Conservation (phyloP, 73 alveolate species). For the Durusdinium trenchii region DNA sequence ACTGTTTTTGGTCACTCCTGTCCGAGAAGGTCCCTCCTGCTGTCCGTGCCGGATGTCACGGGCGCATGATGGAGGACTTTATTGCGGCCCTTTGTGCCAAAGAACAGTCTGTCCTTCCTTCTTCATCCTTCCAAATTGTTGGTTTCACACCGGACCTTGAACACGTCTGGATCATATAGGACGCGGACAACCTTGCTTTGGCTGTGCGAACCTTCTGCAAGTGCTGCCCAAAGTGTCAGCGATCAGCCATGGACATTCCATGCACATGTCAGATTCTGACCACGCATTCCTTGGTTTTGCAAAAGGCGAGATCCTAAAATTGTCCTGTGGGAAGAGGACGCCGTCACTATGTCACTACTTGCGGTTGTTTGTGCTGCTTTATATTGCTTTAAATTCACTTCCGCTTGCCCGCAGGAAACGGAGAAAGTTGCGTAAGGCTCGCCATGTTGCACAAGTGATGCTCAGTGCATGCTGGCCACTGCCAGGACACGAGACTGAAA, state of each 20-base stretch:
- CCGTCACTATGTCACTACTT: neutral
- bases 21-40: conserved; percentile 90
- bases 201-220: conserved; percentile 94
- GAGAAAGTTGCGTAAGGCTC: conserved; percentile 65
- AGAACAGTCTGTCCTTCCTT: too few species aligned
- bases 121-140: too few species aligned
- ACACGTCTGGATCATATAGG: neutral
- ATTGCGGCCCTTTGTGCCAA: neutral
- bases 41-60: conserved; percentile 91
- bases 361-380: neutral
- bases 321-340: conserved; percentile 93
- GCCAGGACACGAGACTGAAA: too few species aligned
- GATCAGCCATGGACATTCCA: neutral
- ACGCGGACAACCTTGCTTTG: conserved; percentile 87
- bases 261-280: neutral
- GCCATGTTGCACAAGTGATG: too few species aligned
- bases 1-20: neutral
- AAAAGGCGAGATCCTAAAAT: conserved; percentile 86
- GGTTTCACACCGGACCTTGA: neutral
- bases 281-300: neutral
- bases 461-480: too few species aligned
- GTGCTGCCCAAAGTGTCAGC: neutral
- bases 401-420: conserved; percentile 35
- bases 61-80: conserved; percentile 93
- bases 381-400: neutral